Conservation (phyloP, 2,329 filamentous ascomycete genomes). For the Fusarium buxicola region DNA sequence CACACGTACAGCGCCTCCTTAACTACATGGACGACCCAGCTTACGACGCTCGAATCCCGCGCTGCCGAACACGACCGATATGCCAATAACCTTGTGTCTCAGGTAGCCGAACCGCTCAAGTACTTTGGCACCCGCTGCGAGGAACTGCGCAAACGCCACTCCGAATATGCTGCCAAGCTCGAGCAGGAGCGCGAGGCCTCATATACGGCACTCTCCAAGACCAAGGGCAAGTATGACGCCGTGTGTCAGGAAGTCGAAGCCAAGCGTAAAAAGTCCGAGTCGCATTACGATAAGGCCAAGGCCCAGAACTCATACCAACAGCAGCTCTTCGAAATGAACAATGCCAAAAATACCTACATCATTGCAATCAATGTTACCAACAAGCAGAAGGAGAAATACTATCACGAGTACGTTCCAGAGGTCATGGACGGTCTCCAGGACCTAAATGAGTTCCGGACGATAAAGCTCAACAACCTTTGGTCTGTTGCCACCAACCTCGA, state of each 20-base stretch:
- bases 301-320: slow-evolving; percentile 92
- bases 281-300: slow-evolving; percentile 93
- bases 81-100: slow-evolving; percentile 78
- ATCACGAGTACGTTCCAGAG: slow-evolving; percentile 95
- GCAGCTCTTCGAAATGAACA: slow-evolving; percentile 95
- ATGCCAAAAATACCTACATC: slow-evolving; percentile 97
- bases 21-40: slow-evolving; percentile 95
- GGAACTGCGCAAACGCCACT: slow-evolving; percentile 90
- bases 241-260: slow-evolving; percentile 95
- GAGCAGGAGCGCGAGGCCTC: slow-evolving; percentile 88
- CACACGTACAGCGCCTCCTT: slow-evolving; percentile 77
- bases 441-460: slow-evolving; percentile 87
- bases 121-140: slow-evolving; percentile 81
- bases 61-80: slow-evolving; percentile 91
- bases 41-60: slow-evolving; percentile 87
- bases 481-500: slow-evolving; percentile 83
- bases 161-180: slow-evolving; percentile 87
- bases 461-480: slow-evolving; percentile 89
- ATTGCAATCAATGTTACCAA: slow-evolving; percentile 97
- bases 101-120: slow-evolving; percentile 89
- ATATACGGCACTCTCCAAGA: slow-evolving; percentile 88
- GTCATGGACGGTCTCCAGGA: slow-evolving; percentile 94
- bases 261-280: slow-evolving; percentile 93
- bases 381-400: slow-evolving; percentile 97
- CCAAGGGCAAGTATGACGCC: slow-evolving; percentile 91